Evolutionary conservation across 306 rosid species (phyloP).

Genomic region (Fragaria vesca): DNA sequence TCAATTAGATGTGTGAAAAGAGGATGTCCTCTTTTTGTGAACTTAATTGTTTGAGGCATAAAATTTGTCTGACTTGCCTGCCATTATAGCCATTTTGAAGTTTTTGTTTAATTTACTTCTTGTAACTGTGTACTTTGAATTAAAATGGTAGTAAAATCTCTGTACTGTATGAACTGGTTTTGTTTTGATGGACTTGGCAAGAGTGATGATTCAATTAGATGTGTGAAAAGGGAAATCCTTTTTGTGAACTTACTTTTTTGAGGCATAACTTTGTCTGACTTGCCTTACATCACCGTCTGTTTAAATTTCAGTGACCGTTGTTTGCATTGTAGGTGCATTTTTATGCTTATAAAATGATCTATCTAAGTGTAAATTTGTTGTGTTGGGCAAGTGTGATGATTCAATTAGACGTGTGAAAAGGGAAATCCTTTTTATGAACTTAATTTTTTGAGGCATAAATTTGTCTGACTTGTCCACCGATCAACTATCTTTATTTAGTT

Average conservation of each 20-base stretch:
- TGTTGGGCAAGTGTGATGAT: constrained; percentile 49
- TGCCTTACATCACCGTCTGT: not conserved
- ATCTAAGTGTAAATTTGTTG: not conserved
- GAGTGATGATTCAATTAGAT: constrained; percentile 78
- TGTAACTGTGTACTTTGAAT: not conserved
- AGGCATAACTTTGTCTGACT: constrained; percentile 64
- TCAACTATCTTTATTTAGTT: not conserved
- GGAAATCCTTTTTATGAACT: constrained; percentile 46
- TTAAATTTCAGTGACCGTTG: not conserved
- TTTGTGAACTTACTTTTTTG: constrained; percentile 53
- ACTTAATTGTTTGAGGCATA: constrained; percentile 66
- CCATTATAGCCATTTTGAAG: not conserved
- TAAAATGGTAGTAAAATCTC: not conserved
- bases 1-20: constrained; percentile 74
- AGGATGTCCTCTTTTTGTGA: constrained; percentile 39
- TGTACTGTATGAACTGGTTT: not conserved
- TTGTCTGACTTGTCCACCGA: constrained; percentile 38
- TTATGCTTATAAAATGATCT: not conserved
- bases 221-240: constrained; percentile 47
- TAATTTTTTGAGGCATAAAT: constrained; percentile 53
- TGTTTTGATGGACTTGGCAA: constrained; percentile 15
- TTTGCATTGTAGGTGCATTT: not conserved
- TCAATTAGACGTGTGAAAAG: constrained; percentile 70
- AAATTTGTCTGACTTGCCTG: constrained; percentile 45
- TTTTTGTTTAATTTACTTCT: not conserved